Evolutionary conservation across 176 grass and related monocot species (phyloP), one percentile per base, ranked within the genome.

Genomic region (Oryza meridionalis): DNA sequence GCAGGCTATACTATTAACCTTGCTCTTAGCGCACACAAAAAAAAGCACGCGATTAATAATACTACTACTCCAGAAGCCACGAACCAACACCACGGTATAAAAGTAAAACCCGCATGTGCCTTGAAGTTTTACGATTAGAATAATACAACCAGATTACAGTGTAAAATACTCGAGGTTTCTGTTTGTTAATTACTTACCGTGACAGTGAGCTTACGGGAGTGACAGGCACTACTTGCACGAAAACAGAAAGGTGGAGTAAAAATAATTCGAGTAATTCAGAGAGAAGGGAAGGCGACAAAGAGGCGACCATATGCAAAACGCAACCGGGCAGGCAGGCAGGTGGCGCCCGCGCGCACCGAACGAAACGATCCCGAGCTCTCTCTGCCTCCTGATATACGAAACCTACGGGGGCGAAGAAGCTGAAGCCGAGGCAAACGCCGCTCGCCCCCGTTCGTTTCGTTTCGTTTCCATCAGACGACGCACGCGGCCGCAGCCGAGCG

Each of bases 201-300:
- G 53, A n/a, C 58, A 62, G 58, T 62, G 58, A 62, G 58, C 58
- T 58, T 58, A 58, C 53, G 53, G 58, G 58, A 62, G 58, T 24
- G n/a, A 24, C 58, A 62, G 58, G 51, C 50, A 61, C 19, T 43
- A 62, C 53, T 58, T 9, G 53, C 17, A 1, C 53, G 53, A 58
- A 58, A 58, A 58, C 19, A 58, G 53, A 58, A 58, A 58, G 19
- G 53, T 1, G 1, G 1, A 19, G 53, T 58, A n/a, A 58, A 58
- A 58, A 58, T 5, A 55, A 55, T 49, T 4, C 5, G 17, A 59
- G 7, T 59, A 59, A 58, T 59, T 61, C 58, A 61, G 8, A 24
- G 8, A 61, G 8, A 24, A 3, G 58, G n/a, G 58, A 62, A 62
- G n/a, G 58, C 58, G 58, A 62, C 58, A 62, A 61, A 24, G 7